Evolutionary conservation across 140 eudicot species (phyloP).

Genomic region (Artemisia princeps): DNA sequence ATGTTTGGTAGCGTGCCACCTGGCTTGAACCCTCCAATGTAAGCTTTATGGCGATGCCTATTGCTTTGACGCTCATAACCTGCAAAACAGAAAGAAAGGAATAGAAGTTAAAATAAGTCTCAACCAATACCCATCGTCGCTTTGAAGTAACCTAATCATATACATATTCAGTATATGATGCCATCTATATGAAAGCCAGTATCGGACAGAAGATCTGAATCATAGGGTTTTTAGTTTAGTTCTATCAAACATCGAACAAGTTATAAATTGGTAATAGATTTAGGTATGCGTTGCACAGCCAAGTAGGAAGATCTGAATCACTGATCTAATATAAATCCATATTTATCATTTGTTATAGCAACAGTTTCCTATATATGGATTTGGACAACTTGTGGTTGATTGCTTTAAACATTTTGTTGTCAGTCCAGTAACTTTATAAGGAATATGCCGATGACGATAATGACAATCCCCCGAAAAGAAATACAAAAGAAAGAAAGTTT

Average conservation of each 20-base stretch:
- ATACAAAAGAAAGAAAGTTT: not conserved
- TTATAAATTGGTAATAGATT: not conserved
- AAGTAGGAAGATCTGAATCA: not conserved
- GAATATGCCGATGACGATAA: not conserved
- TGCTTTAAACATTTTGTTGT: not conserved
- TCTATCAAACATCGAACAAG: not conserved
- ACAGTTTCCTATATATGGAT: not conserved
- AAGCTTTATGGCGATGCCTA: conserved; percentile 88
- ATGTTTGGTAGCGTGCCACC: conserved; percentile 65
- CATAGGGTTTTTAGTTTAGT: too few species aligned
- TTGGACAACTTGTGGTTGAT: not conserved
- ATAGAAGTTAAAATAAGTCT: conserved; percentile 16
- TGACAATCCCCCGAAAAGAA: not conserved
- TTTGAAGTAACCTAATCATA: not conserved
- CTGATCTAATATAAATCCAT: too few species aligned
- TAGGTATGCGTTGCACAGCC: not conserved
- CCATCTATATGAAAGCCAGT: not conserved
- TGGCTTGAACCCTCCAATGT: conserved; percentile 86
- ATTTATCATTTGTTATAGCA: too few species aligned
- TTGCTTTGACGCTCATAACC: conserved; percentile 96
- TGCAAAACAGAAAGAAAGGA: conserved; percentile 27
- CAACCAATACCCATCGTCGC: conserved; percentile 18
- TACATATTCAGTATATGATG: not conserved
- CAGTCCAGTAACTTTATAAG: not conserved
- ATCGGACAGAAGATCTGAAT: conserved; percentile 1